Conservation (phyloP, 83 land plant genomes). For the Thuja plicata region DNA sequence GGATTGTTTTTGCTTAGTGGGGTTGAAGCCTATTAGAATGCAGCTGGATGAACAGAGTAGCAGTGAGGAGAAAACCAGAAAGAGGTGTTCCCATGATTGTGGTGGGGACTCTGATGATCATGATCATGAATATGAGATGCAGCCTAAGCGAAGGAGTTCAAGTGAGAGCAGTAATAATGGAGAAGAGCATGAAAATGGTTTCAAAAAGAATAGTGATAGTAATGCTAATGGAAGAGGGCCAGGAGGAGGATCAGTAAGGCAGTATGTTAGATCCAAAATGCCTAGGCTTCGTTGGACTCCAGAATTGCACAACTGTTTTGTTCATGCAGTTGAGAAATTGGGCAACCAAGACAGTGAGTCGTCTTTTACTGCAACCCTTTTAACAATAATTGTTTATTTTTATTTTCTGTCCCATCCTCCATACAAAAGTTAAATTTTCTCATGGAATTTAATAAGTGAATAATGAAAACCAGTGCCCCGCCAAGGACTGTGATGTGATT, state of each 20-base stretch:
- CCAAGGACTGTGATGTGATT: no score
- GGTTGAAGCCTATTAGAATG: neutral
- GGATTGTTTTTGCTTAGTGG: neutral
- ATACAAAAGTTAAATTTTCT: no score
- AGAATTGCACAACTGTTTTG: conserved; percentile 59
- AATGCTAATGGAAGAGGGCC: neutral
- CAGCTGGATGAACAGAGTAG: conserved; percentile 9
- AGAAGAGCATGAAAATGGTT: neutral
- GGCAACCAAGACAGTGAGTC: conserved; percentile 72
- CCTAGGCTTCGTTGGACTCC: conserved; percentile 72
- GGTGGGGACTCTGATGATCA: neutral
- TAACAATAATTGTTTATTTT: no score
- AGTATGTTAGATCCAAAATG: conserved; percentile 58
- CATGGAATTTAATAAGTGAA: no score
- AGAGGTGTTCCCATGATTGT: neutral
- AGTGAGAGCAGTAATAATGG: conserved; percentile 9
- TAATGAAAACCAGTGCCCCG: no score
- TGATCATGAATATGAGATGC: neutral
- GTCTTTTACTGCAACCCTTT: neutral
- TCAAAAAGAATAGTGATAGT: neutral
- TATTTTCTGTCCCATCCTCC: no score
- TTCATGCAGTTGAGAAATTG: conserved; percentile 57
- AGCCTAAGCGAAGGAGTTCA: conserved; percentile 8
- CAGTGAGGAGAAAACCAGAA: neutral
- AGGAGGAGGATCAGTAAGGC: conserved; percentile 30